These are phyloP conservation scores for Paragyromitra xinjiangensis DNA, from an alignment of 495 filamentous ascomycete genomes.

Conservation along the genomic window DNA sequence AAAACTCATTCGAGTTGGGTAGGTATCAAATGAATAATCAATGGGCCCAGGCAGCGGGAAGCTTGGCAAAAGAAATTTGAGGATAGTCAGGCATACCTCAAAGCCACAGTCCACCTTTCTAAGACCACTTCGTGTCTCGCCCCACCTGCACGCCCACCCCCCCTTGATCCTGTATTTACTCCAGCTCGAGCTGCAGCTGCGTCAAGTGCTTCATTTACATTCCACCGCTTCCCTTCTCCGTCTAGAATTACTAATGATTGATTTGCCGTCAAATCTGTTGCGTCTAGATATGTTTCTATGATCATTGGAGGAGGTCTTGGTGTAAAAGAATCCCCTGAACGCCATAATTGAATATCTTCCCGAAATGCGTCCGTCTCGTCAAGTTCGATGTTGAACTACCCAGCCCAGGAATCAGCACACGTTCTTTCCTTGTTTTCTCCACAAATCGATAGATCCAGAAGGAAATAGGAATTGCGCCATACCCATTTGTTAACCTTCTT, in stretches of 20 bases:
- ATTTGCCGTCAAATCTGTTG: slow-evolving; percentile 78
- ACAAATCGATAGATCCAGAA: slow-evolving; percentile 13
- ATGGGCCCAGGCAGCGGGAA: not conserved
- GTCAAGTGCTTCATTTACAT: slow-evolving; percentile 83
- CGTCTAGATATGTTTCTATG: slow-evolving; percentile 89
- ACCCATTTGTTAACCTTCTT: slow-evolving; percentile 92
- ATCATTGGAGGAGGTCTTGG: slow-evolving; percentile 84
- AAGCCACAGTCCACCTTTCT: slow-evolving; percentile 87
- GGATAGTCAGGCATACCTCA: slow-evolving; percentile 61
- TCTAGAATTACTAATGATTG: slow-evolving; percentile 89
- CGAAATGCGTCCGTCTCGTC: slow-evolving; percentile 88
- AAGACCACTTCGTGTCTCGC: slow-evolving; percentile 74
- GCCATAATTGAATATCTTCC: slow-evolving; percentile 82
- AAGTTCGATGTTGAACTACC: slow-evolving; percentile 90
- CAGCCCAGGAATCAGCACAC: slow-evolving; percentile 25
- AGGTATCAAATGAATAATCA: slow-evolving; percentile 10
- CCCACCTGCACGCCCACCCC: slow-evolving; percentile 62
- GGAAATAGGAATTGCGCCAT: slow-evolving; percentile 60
- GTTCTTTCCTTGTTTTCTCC: not conserved
- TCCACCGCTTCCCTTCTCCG: slow-evolving; percentile 88
- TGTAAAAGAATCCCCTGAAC: slow-evolving; percentile 74
- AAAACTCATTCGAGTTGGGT: slow-evolving; percentile 1
- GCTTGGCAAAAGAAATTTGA: not conserved
- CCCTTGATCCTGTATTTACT: slow-evolving; percentile 62
- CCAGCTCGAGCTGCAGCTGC: slow-evolving; percentile 63